Percentiles rank a stretch among this genome's conserved stretches.
phyloP scores from a whole-genome alignment of 78 protist genomes.

The Cavenderia fasciculata region DNA sequence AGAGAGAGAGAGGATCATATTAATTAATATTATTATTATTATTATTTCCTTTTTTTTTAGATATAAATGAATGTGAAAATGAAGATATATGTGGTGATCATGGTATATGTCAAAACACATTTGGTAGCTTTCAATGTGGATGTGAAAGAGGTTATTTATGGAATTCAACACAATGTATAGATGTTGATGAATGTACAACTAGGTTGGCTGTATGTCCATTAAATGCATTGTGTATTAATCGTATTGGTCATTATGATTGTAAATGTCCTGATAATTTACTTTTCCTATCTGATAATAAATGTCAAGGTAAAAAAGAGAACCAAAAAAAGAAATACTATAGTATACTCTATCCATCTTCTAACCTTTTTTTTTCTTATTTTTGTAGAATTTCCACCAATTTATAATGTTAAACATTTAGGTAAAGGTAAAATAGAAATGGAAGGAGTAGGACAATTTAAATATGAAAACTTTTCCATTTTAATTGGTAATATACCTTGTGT shows the following conservation, averaged over 20 bases:
- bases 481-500: neutral
- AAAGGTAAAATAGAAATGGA: neutral
- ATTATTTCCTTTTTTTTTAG: neutral
- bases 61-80: conserved; percentile 1
- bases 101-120: neutral
- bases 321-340: too few species aligned
- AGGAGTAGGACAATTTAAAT: neutral
- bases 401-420: neutral
- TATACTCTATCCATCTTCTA: too few species aligned
- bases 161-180: neutral
- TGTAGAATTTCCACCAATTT: neutral
- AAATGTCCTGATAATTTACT: neutral
- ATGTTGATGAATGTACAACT: conserved; percentile 48
- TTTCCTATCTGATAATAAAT: too few species aligned
- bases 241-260: conserved; percentile 21
- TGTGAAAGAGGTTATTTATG: conserved; percentile 7
- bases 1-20: too few species aligned
- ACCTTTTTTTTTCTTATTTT: too few species aligned
- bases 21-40: neutral
- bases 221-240: conserved; percentile 2
- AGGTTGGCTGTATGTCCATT: neutral
- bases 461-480: neutral
- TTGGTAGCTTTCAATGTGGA: conserved; percentile 12
- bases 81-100: neutral
- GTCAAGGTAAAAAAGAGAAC: too few species aligned